Base-by-base conservation (phyloP, 2,329 filamentous ascomycete species). In the Alternaria ethzedia region DNA sequence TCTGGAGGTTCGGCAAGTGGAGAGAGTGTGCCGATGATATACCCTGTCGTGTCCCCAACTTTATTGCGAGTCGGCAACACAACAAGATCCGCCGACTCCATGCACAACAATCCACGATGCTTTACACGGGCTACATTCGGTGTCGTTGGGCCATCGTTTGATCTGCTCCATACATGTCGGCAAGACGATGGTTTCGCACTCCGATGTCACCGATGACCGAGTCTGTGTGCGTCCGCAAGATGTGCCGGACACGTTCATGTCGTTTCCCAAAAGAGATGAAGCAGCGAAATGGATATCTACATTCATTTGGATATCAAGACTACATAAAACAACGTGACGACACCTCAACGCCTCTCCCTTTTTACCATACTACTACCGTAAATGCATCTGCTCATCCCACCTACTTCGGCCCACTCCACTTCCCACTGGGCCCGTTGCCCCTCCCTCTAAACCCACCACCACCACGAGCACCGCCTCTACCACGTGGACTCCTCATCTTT, bases 391-490 rank as follows among this genome's bases (percentile, higher is more conserved):
- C 36, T 12, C n/a, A 32, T 30, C n/a, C 54, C 17, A 43, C 23
- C 55, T 41, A 64, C 26, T 64, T 64, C 12, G 62, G 62, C 30
- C 62, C 62, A 36, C 59, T 64, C 62, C 59, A 64, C 25, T 50
- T 59, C 11, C 62, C 62, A 51, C 59, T 46, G 6, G 49, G 49
- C 15, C 47, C 60, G 15, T 47, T 61, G 47, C 49, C 60, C 30
- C 50, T 61, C 57, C 49, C 65, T 64, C 51, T 63, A 30, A 54
- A 62, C 28, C 54, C 63, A 64, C 65, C 64, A 20, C 66, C 63
- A 10, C 57, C 60, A 32, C 54, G 59, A 62, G 64, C 65, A 13
- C 67, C 63, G 10, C 57, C 60, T 21, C 60, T 60, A n/a, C 61
- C 68, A 25, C 63, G 36, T 12, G 59, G 51, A 44, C 55, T 63